A percentile compares a stretch with the other conserved stretches of the same genome.
Evolutionary conservation across 495 filamentous ascomycete species (phyloP).

Genomic region (Sabuloglossum arenarium): DNA sequence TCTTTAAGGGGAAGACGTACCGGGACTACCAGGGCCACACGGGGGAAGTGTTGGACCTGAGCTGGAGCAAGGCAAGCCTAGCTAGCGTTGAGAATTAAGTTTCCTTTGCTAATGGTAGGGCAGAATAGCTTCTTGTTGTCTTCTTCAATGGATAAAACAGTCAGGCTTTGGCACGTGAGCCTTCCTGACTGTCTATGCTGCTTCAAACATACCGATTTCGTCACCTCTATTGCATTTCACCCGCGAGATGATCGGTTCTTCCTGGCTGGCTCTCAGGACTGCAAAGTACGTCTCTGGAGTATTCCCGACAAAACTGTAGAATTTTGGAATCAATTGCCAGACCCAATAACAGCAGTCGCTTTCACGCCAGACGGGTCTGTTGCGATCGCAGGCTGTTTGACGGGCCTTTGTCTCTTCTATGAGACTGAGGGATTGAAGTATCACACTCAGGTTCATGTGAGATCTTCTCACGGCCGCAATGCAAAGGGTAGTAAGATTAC

Average conservation of each 20-base stretch:
- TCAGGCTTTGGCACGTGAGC: constrained; percentile 82
- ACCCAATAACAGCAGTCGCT: constrained; percentile 80
- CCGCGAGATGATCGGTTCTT: constrained; percentile 93
- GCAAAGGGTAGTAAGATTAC: constrained; percentile 96
- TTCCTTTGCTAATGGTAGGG: background rate
- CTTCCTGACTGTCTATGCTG: constrained; percentile 75
- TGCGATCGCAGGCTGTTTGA: constrained; percentile 73
- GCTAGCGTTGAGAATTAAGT: no score
- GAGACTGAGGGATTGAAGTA: constrained; percentile 84
- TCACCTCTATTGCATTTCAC: constrained; percentile 88
- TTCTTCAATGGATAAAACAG: constrained; percentile 96
- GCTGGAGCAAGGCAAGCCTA: constrained; percentile 71
- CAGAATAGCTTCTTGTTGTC: constrained; percentile 92
- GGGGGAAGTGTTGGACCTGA: constrained; percentile 72
- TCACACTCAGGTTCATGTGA: constrained; percentile 68
- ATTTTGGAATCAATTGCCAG: constrained; percentile 61
- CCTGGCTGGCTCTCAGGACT: constrained; percentile 80
- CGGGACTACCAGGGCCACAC: constrained; percentile 72
- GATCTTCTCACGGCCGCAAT: constrained; percentile 76
- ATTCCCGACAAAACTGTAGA: constrained; percentile 94
- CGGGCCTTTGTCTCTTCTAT: constrained; percentile 76
- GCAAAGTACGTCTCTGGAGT: constrained; percentile 84
- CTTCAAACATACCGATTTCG: constrained; percentile 93
- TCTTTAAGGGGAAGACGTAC: constrained; percentile 62
- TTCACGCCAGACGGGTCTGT: constrained; percentile 86